These are phyloP conservation scores for Trametes gibbosa DNA, from an alignment of 768 basidiomycete genomes.

Conservation along the genomic window DNA sequence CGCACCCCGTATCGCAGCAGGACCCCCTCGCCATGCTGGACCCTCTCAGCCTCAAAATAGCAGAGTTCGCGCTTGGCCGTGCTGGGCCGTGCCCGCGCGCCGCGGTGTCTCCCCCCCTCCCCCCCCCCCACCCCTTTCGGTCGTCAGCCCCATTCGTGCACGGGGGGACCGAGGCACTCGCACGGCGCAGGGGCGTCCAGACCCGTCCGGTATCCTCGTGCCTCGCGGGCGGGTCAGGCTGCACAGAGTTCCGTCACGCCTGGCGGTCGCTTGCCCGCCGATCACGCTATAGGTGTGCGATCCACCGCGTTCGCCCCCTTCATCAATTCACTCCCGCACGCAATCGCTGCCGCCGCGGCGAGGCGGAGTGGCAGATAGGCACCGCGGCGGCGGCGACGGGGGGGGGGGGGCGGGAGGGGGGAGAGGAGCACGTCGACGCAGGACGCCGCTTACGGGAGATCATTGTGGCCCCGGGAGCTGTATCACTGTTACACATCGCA, in stretches of 20 bases:
- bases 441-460: constrained; percentile 1
- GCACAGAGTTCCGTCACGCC: constrained; percentile 4
- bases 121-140: no score
- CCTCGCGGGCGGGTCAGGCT: constrained; percentile 2
- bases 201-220: constrained; percentile 7
- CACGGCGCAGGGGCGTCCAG: background rate
- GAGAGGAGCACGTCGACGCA: background rate
- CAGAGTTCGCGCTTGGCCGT: background rate
- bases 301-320: background rate
- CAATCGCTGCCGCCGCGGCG: background rate
- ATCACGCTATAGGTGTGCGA: background rate
- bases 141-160: no score
- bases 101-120: no score
- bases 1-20: no score
- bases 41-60: background rate
- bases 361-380: no score
- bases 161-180: background rate
- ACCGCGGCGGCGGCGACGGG: background rate
- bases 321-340: background rate
- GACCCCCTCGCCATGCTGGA: no score
- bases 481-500: background rate
- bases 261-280: background rate
- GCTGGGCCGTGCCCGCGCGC: no score
- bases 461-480: background rate
- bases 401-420: no score